phyloP scores from a whole-genome alignment of 1,284 basidiomycete genomes.

The Farysia itapuensis region DNA sequence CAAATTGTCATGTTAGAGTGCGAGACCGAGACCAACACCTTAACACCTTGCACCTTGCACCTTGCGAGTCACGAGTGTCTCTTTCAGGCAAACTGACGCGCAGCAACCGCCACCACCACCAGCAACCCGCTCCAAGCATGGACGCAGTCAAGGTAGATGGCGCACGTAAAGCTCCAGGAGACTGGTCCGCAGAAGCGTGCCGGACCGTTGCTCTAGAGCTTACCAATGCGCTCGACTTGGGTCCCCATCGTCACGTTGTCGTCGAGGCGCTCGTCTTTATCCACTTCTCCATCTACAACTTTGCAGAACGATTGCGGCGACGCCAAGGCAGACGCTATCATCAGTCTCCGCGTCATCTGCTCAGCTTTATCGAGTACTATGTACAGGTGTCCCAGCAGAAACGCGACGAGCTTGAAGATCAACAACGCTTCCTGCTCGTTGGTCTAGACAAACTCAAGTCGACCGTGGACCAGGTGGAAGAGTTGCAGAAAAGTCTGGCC shows the following conservation, averaged over 20 bases:
- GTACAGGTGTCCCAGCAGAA: conserved; percentile 95
- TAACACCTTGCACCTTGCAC: no score
- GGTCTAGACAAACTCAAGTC: conserved; percentile 95
- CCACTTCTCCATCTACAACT: conserved; percentile 83
- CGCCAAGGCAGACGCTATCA: conserved; percentile 92
- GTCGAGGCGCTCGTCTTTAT: conserved; percentile 92
- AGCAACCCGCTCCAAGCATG: no score
- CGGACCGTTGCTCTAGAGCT: conserved; percentile 55
- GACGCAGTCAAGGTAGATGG: conserved; percentile 32
- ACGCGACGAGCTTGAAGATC: conserved; percentile 96
- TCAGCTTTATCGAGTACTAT: conserved; percentile 98
- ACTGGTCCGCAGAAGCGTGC: conserved; percentile 59
- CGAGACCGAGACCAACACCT: no score
- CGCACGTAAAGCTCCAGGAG: conserved; percentile 50
- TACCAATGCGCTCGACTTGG: conserved; percentile 54
- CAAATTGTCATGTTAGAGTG: no score
- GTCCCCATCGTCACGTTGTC: conserved; percentile 62
- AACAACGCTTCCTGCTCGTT: conserved; percentile 96
- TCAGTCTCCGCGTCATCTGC: conserved; percentile 95
- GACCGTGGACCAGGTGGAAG: conserved; percentile 76
- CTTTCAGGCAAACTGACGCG: no score
- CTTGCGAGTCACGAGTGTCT: no score
- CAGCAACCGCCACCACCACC: no score
- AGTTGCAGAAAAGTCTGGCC: conserved; percentile 90
- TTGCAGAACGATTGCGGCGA: conserved; percentile 84